Evolutionary conservation across 345 rosid genomes (phyloP).

Genomic region (Isatis tinctoria): DNA sequence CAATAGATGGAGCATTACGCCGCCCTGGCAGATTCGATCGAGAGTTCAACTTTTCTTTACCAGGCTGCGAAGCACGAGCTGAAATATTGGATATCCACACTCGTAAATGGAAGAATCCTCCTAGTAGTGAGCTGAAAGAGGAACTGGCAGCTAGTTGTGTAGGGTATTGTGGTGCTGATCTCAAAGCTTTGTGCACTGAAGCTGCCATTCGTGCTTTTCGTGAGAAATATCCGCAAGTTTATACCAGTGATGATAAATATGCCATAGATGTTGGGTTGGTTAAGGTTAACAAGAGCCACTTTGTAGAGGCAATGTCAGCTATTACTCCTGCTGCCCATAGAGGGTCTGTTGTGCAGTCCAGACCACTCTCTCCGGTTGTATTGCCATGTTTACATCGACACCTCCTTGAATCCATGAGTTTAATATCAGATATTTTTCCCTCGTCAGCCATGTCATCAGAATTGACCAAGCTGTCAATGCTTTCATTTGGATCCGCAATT

Average conservation of each 20-base stretch:
- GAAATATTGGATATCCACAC: constrained; percentile 96
- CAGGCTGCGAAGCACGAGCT: constrained; percentile 96
- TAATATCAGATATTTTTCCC: constrained; percentile 70
- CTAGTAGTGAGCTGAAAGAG: constrained; percentile 67
- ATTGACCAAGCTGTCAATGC: constrained; percentile 83
- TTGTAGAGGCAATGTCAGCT: constrained; percentile 91
- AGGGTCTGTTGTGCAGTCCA: constrained; percentile 90
- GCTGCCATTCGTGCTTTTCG: constrained; percentile 99
- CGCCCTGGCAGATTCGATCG: constrained; percentile 99
- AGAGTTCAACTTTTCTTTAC: constrained; percentile 95
- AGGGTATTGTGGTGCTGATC: constrained; percentile 99
- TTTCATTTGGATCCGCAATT: constrained; percentile 87
- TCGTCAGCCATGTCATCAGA: constrained; percentile 66
- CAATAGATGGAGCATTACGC: constrained; percentile 98
- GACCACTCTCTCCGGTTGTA: constrained; percentile 94
- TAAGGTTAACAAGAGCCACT: constrained; percentile 82
- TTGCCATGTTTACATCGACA: constrained; percentile 85
- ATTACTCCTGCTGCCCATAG: constrained; percentile 99
- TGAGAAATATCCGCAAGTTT: constrained; percentile 98
- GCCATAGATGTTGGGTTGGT: constrained; percentile 92
- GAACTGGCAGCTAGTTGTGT: constrained; percentile 98
- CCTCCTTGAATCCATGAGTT: constrained; percentile 68
- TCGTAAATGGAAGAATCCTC: constrained; percentile 97
- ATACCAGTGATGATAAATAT: constrained; percentile 94
- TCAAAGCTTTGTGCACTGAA: constrained; percentile 95